Base-by-base conservation (phyloP, 1,284 basidiomycete genomes). In the Xerocomus amazonicus region DNA sequence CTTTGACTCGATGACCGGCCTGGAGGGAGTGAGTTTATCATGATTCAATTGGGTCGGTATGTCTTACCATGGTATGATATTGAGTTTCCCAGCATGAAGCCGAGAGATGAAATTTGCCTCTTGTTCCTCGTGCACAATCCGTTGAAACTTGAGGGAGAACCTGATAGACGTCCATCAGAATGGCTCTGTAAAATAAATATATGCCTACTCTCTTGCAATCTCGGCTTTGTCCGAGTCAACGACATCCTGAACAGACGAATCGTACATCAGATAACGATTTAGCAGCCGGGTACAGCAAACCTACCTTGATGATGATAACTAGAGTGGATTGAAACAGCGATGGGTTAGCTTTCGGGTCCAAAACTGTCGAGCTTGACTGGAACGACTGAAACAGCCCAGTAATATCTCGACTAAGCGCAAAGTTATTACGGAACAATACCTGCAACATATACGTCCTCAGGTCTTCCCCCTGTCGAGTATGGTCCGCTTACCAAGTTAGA, bases 401-500 rank as follows among this genome's bases (percentile, higher is more conserved):
- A 31, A 84, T 81, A 54, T 81, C 78, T 9, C 81, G 68, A 23
- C 77, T 77, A 2, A 83, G 60, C 0, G 80, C 79, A 52, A 83
- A 84, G 51, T 84, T 83, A 52, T 84, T 84, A 6, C 81, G 73
- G 66, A 83, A 83, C 1, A 84, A 65, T 0, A 83, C 77, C 80
- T 82, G 39, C 3, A 39, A 9, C 3, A 4, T 23, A 46, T 38
- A 16, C 0, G 10, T 26, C 12, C 2, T 32, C 9, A 4, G 6
- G 14, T 51, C 19, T 40, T 9, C 19, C 32, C 32, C 28, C 32
- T 32, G 8, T 10, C 4, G 7, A 2, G 3, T 23, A 4, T 4
- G 6, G 23, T 17, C 0, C 28, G 28, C 48, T 49, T 49, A 51
- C 52, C 56, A 84, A 58, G 57, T 84, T 84, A 0, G 83, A 84